These are phyloP conservation scores for Suillus decipiens DNA, from an alignment of 768 basidiomycete genomes.

Conservation along the genomic window DNA sequence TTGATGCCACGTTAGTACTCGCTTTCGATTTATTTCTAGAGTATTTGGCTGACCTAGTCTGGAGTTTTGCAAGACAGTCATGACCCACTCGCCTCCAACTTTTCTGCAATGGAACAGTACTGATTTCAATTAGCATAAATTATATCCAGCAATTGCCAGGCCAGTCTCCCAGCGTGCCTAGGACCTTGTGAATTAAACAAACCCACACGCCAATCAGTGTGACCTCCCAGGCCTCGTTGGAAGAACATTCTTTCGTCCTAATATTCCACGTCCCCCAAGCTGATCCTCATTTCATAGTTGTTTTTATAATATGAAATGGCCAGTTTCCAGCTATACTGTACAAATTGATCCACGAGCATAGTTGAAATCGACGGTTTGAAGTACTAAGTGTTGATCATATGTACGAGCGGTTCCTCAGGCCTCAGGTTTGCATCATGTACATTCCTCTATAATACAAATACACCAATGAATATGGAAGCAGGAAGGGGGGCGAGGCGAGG, in stretches of 20 bases:
- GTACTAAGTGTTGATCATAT: background rate
- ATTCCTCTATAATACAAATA: background rate
- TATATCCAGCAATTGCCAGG: background rate
- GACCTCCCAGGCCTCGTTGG: background rate
- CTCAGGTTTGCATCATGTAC: background rate
- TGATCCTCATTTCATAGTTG: background rate
- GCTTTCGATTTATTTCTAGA: background rate
- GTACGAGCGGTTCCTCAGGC: background rate
- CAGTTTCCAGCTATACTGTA: background rate
- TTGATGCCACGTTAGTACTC: constrained; percentile 90
- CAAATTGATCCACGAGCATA: background rate
- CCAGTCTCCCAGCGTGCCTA: background rate
- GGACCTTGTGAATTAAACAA: background rate
- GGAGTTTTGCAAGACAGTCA: constrained; percentile 1
- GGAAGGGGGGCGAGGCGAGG: background rate
- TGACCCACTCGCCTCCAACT: background rate
- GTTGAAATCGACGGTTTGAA: background rate
- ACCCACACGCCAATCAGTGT: background rate
- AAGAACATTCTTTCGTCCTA: background rate
- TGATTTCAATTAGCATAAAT: background rate
- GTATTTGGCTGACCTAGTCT: constrained; percentile 14
- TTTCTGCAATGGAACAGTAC: background rate
- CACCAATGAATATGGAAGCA: background rate
- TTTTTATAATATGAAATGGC: background rate
- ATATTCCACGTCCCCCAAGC: background rate